Evolutionary conservation across 2,329 filamentous ascomycete species (phyloP).

Genomic region (Dothiorella sarmentorum): DNA sequence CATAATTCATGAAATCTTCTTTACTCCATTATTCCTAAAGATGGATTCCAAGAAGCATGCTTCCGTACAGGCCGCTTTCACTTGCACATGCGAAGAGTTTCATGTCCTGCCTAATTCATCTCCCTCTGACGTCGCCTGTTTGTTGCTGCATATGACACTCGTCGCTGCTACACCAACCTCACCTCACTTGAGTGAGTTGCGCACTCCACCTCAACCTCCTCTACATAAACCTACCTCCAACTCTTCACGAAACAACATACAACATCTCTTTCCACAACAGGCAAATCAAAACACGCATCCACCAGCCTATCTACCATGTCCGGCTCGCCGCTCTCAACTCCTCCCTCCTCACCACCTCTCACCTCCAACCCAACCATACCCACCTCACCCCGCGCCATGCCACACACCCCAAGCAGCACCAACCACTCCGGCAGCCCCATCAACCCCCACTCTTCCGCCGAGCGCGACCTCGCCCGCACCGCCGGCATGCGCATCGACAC

Average conservation of each 20-base stretch:
- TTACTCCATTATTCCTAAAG: no score
- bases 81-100: no score
- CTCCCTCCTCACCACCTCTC: not conserved
- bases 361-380: not conserved
- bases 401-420: not conserved
- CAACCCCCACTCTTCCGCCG: not conserved
- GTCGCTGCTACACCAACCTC: no score
- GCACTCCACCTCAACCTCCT: no score
- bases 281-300: not conserved
- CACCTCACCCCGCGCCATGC: not conserved
- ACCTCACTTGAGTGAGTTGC: no score
- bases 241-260: not conserved
- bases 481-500: constrained; percentile 9
- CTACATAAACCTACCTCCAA: no score
- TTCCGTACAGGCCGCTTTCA: no score
- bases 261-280: not conserved
- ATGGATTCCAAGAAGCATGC: no score
- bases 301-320: not conserved
- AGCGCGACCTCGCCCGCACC: not conserved
- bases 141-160: no score
- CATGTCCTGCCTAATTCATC: no score
- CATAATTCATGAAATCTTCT: no score
- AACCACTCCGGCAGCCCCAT: not conserved
- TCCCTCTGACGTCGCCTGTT: no score
- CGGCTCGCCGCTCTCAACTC: not conserved